Conservation (phyloP, 1,139 yeast genomes). For the Pichia terricola region DNA sequence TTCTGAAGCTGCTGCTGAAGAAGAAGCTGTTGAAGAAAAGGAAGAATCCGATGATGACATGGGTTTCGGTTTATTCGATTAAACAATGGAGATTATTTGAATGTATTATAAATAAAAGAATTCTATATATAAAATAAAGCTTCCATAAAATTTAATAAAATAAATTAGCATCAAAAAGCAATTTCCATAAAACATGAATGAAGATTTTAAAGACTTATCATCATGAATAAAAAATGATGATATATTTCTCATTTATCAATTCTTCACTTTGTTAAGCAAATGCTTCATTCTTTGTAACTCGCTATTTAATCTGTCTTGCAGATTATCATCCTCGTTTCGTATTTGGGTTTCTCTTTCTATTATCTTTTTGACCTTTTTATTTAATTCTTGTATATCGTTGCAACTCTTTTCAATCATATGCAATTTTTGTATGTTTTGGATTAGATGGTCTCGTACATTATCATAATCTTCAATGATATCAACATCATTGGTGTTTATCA, state of each 20-base stretch:
- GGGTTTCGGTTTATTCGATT: slow-evolving; percentile 31
- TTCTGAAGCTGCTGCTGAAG: slow-evolving; percentile 63
- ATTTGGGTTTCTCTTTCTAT: too few species aligned
- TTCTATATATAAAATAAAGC: neutral
- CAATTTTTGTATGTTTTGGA: slow-evolving; percentile 6
- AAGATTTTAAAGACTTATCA: too few species aligned
- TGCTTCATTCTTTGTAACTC: too few species aligned
- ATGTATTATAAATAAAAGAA: neutral
- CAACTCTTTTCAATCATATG: too few species aligned
- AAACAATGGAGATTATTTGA: slow-evolving; percentile 9
- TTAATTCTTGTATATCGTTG: too few species aligned
- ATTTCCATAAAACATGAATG: too few species aligned
- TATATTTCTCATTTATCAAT: too few species aligned
- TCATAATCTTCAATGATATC: slow-evolving; percentile 17
- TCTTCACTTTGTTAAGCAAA: too few species aligned
- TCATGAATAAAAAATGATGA: too few species aligned
- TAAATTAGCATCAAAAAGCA: neutral
- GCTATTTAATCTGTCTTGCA: too few species aligned
- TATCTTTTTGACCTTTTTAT: too few species aligned
- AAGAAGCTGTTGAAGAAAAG: slow-evolving; percentile 51
- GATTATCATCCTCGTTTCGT: too few species aligned
- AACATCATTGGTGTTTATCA: slow-evolving; percentile 13
- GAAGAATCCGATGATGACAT: slow-evolving; percentile 37
- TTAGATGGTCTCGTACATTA: slow-evolving; percentile 10
- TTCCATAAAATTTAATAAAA: neutral